These are phyloP conservation scores for Glebionis coronaria DNA, from an alignment of 129 eudicot genomes.

Conservation along the genomic window DNA sequence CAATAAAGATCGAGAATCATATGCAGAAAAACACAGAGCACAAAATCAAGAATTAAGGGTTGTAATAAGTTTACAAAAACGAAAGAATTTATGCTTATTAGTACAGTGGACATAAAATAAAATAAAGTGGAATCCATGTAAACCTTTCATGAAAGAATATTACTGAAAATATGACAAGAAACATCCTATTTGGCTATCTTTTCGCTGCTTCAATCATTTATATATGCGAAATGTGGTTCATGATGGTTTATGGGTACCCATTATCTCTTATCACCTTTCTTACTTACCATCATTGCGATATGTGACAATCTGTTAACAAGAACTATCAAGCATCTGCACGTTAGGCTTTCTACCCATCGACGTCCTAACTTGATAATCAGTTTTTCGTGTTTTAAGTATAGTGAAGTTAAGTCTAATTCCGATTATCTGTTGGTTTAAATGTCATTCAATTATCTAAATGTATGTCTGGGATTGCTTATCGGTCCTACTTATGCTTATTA, in stretches of 20 bases:
- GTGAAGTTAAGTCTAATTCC: no score
- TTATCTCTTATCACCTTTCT: constrained; percentile 41
- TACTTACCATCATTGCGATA: constrained; percentile 29
- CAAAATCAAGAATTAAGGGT: constrained; percentile 35
- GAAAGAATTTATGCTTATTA: constrained; percentile 53
- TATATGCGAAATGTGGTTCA: constrained; percentile 50
- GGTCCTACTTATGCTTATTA: no score
- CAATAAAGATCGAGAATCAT: constrained; percentile 50
- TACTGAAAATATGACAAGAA: constrained; percentile 47
- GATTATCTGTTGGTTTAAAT: no score
- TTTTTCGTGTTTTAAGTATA: no score
- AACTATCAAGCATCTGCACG: constrained; percentile 21
- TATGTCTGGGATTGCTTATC: no score
- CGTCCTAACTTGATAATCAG: no score
- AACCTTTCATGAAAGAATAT: constrained; percentile 47
- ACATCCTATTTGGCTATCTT: constrained; percentile 44
- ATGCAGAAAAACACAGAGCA: constrained; percentile 32
- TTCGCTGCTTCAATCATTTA: constrained; percentile 58
- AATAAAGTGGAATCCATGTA: constrained; percentile 34
- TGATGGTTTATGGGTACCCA: constrained; percentile 68
- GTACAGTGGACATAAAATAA: constrained; percentile 34
- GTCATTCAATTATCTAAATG: no score
- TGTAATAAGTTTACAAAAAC: constrained; percentile 25
- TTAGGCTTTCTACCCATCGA: constrained; percentile 8
- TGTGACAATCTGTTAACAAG: constrained; percentile 25